phyloP scores from a whole-genome alignment of 192 early-diverging fungal species.

The Fimicolochytrium jonesii region DNA sequence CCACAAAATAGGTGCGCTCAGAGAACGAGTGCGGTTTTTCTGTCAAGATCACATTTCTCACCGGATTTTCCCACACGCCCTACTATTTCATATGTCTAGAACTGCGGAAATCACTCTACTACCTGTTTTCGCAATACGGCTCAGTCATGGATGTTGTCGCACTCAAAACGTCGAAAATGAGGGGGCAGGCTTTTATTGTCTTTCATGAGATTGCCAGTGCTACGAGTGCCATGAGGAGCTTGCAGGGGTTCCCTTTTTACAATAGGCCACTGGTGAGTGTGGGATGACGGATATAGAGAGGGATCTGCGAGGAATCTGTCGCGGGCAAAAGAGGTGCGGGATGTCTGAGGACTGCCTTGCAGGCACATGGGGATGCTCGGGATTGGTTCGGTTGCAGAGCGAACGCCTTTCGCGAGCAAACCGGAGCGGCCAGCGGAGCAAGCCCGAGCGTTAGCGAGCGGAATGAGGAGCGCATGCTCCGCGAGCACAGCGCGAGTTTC shows the following conservation, averaged over 20 bases:
- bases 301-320: too few relatives aligned
- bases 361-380: too few relatives aligned
- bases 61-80: not conserved
- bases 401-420: too few relatives aligned
- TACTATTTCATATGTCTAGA: constrained; percentile 37
- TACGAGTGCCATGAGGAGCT: constrained; percentile 76
- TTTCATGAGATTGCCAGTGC: constrained; percentile 81
- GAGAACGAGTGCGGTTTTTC: not conserved
- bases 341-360: too few relatives aligned
- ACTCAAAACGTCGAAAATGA: constrained; percentile 71
- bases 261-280: constrained; percentile 79
- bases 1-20: constrained; percentile 63
- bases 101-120: constrained; percentile 66
- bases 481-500: too few relatives aligned
- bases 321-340: too few relatives aligned
- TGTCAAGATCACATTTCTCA: constrained; percentile 32
- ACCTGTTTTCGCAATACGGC: constrained; percentile 84
- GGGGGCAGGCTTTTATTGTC: constrained; percentile 93
- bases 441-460: too few relatives aligned
- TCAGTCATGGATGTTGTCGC: constrained; percentile 84
- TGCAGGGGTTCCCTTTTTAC: constrained; percentile 87
- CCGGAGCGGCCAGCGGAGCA: too few relatives aligned
- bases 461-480: too few relatives aligned
- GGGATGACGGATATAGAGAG: too few relatives aligned
- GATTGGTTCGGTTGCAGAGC: too few relatives aligned